Evolutionary conservation across 306 rosid genomes (phyloP).

Genomic region (Sophora flavescens): DNA sequence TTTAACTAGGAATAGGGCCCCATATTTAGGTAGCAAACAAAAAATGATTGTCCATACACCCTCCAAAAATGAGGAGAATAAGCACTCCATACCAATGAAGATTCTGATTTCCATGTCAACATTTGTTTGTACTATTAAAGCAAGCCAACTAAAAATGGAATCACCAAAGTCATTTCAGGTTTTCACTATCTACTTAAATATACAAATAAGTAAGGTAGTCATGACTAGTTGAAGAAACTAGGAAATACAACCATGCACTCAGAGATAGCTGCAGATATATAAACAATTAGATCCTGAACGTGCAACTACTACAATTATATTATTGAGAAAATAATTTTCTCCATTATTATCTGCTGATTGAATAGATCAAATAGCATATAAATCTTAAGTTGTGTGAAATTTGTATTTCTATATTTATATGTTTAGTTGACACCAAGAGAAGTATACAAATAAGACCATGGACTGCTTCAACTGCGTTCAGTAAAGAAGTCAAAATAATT

Average conservation of each 20-base stretch:
- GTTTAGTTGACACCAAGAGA: constrained; percentile 15
- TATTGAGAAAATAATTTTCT: background rate
- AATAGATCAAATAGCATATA: constrained; percentile 4
- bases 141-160: background rate
- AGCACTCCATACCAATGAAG: too few species aligned
- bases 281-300: constrained; percentile 13
- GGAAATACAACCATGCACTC: constrained; percentile 32
- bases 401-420: constrained; percentile 6
- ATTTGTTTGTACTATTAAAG: background rate
- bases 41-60: background rate
- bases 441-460: background rate
- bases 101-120: too few species aligned
- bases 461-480: background rate
- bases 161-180: background rate
- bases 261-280: constrained; percentile 10
- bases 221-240: background rate
- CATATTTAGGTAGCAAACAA: background rate
- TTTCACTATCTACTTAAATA: background rate
- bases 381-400: constrained; percentile 15
- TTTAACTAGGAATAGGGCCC: constrained; percentile 6
- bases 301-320: constrained; percentile 5
- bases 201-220: constrained; percentile 11
- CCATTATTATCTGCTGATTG: background rate
- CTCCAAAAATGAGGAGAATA: too few species aligned
- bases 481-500: constrained; percentile 1